Evolutionary conservation across 108 stramenopile species (phyloP).

Genomic region (Pseudonitzschia pungens): DNA sequence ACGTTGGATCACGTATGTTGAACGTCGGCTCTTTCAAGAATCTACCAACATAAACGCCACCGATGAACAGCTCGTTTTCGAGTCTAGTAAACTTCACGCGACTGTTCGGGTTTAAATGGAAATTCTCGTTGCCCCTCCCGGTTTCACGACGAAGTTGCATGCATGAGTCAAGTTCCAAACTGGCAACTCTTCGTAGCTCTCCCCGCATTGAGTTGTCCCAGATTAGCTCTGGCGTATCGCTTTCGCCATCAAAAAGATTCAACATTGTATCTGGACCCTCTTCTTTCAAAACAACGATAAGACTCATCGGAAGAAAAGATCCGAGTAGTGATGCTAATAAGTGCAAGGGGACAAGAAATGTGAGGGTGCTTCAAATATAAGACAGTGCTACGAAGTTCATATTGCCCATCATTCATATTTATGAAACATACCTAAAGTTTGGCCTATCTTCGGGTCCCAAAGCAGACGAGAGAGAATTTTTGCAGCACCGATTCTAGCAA

Average conservation of each 20-base stretch:
- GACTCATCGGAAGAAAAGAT: conserved; percentile 48
- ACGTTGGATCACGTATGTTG: conserved; percentile 67
- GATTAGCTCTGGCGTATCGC: conserved; percentile 77
- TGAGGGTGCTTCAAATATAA: background rate
- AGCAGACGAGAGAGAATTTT: conserved; percentile 58
- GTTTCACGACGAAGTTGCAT: conserved; percentile 29
- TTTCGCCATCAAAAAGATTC: conserved; percentile 60
- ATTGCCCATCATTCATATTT: background rate
- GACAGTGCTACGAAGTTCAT: background rate
- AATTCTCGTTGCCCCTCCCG: conserved; percentile 34
- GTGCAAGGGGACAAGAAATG: background rate
- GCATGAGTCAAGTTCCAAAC: conserved; percentile 35
- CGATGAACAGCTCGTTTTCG: conserved; percentile 65
- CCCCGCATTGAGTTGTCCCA: conserved; percentile 71
- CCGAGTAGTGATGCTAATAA: conserved; percentile 38
- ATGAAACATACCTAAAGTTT: conserved; percentile 26
- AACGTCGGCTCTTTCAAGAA: conserved; percentile 85
- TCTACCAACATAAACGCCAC: conserved; percentile 72
- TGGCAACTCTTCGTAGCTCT: conserved; percentile 56
- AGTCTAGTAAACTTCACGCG: conserved; percentile 53
- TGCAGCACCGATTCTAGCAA: conserved; percentile 54
- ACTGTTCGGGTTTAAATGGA: conserved; percentile 33
- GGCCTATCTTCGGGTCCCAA: conserved; percentile 61
- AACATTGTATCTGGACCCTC: conserved; percentile 59
- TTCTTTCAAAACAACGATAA: conserved; percentile 53